Evolutionary conservation across 306 rosid species (phyloP).

Genomic region (Cucurbita argyrosperma): DNA sequence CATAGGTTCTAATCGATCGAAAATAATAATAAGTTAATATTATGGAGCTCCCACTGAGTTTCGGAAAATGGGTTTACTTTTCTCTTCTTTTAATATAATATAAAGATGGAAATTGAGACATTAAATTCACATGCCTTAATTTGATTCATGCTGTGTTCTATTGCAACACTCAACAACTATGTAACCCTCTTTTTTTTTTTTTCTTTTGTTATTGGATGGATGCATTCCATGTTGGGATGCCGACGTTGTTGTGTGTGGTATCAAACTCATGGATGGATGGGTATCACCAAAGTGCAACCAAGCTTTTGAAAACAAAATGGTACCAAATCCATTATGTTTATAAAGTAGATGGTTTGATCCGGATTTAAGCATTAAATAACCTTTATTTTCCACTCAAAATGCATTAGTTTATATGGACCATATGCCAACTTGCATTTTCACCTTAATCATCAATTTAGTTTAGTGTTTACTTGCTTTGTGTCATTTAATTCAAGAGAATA

Average conservation of each 20-base stretch:
- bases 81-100: neutral
- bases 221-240: neutral
- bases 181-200: neutral
- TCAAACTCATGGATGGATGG: neutral
- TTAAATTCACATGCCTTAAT: neutral
- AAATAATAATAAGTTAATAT: neutral
- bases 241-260: neutral
- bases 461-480: too few species aligned
- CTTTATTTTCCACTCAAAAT: too few species aligned
- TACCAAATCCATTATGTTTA: too few species aligned
- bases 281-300: too few species aligned
- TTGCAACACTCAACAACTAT: neutral
- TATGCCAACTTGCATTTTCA: too few species aligned
- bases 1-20: neutral
- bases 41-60: constrained; percentile 3
- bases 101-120: neutral
- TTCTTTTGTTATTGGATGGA: neutral
- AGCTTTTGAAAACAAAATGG: too few species aligned
- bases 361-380: too few species aligned
- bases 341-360: too few species aligned
- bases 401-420: too few species aligned
- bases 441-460: too few species aligned
- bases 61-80: neutral
- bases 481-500: too few species aligned
- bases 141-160: neutral